Percentiles rank a stretch among this genome's conserved stretches.
These are phyloP conservation scores for Ottelia alismoides DNA, from an alignment of 106 monocot genomes.

Conservation along the genomic window DNA sequence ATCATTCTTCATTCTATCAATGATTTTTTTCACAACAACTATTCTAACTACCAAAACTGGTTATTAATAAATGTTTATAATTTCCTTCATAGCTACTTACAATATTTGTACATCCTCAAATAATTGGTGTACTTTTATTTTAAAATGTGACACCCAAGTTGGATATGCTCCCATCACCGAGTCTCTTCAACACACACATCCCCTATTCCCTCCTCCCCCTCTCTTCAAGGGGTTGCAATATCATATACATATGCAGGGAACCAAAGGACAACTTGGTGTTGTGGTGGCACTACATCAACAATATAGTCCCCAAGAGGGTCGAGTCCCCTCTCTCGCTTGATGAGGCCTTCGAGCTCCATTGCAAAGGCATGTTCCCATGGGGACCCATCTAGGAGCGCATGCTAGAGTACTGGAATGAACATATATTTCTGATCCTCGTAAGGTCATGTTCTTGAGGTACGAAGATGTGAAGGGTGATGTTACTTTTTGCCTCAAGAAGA, in stretches of 20 bases:
- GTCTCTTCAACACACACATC: constrained; percentile 1
- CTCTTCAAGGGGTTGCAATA: not conserved
- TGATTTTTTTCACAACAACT: no score
- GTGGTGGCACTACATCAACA: not conserved
- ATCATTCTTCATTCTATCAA: no score
- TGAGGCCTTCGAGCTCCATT: not conserved
- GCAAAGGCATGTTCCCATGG: not conserved
- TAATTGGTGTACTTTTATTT: no score
- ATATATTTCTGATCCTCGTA: not conserved
- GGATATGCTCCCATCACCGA: constrained; percentile 2
- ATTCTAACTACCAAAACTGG: no score
- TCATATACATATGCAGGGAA: constrained; percentile 4
- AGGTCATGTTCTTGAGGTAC: constrained; percentile 3
- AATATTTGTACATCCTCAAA: no score
- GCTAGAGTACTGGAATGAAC: constrained; percentile 5
- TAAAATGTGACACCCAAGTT: not conserved
- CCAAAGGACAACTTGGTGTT: constrained; percentile 6
- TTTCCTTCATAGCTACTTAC: no score
- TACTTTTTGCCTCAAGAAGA: not conserved
- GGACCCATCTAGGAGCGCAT: constrained; percentile 4
- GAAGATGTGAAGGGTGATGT: constrained; percentile 5
- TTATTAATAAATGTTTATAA: no score
- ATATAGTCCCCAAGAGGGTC: not conserved
- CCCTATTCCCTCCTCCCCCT: constrained; percentile 1
- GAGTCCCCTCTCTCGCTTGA: not conserved